phyloP scores from a whole-genome alignment of 805 yeast genomes.

The Starmerella cellae region DNA sequence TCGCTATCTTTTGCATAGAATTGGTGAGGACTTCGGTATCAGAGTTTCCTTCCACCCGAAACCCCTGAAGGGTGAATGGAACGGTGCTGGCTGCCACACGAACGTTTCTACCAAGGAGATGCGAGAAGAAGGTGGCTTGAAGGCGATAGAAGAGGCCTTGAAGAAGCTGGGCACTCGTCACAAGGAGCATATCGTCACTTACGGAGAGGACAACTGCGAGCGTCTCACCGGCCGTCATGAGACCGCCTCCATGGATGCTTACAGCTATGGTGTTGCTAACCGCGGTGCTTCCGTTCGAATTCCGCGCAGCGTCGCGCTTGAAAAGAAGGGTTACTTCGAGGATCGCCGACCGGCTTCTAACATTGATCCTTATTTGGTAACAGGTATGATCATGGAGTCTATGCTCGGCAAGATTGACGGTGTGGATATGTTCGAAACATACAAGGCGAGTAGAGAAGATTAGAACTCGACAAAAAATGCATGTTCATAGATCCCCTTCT shows the following conservation, averaged over 20 bases:
- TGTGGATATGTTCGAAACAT: conserved; percentile 57
- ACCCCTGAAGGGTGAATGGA: conserved; percentile 98
- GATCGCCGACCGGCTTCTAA: conserved; percentile 99
- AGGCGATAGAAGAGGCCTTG: conserved; percentile 80
- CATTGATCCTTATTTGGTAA: conserved; percentile 97
- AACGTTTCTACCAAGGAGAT: conserved; percentile 84
- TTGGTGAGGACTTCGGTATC: conserved; percentile 97
- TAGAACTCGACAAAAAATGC: not conserved
- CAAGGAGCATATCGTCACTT: conserved; percentile 84
- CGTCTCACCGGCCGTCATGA: conserved; percentile 98
- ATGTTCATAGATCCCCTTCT: too few species aligned
- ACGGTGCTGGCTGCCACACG: conserved; percentile 99
- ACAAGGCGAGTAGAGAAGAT: conserved; percentile 13
- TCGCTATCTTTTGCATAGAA: conserved; percentile 81
- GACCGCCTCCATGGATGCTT: conserved; percentile 84
- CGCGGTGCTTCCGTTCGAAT: conserved; percentile 98
- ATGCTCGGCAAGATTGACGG: conserved; percentile 88
- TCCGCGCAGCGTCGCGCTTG: conserved; percentile 97
- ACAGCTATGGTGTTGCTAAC: conserved; percentile 97
- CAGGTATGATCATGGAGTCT: conserved; percentile 97
- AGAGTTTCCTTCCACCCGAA: conserved; percentile 98
- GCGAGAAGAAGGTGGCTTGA: conserved; percentile 96
- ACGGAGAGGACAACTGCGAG: conserved; percentile 88
- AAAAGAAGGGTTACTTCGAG: conserved; percentile 96
- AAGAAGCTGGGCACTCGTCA: conserved; percentile 92